phyloP scores from a whole-genome alignment of 495 filamentous ascomycete species.

The Aspergillus wentii region DNA sequence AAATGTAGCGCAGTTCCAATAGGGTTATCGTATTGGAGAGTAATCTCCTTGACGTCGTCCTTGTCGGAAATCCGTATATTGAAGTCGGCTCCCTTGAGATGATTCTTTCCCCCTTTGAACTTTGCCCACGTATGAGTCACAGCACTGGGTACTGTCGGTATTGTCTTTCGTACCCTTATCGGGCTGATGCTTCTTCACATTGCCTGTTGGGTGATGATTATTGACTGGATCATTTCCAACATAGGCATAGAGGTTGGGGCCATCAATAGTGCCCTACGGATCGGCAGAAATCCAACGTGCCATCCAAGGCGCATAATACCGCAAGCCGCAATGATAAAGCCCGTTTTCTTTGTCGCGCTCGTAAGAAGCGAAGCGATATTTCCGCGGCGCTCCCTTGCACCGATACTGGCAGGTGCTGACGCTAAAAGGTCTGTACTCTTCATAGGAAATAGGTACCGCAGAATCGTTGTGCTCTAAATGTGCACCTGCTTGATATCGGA shows the following conservation, averaged over 20 bases:
- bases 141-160: no score
- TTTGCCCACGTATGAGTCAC: no score
- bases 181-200: no score
- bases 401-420: conserved; percentile 14
- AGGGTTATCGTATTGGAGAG: no score
- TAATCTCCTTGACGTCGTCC: no score
- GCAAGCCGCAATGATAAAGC: conserved; percentile 19
- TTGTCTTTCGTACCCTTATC: no score
- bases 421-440: conserved; percentile 34
- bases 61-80: no score
- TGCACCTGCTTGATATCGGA: conserved; percentile 4
- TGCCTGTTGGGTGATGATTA: not conserved
- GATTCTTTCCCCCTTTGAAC: no score
- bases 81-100: no score
- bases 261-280: conserved; percentile 21
- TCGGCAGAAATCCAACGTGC: conserved; percentile 28
- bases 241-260: conserved; percentile 19
- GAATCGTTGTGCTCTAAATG: conserved; percentile 21
- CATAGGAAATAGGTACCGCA: conserved; percentile 22
- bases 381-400: conserved; percentile 7
- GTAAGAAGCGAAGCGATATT: conserved; percentile 23
- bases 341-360: conserved; percentile 29
- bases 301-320: conserved; percentile 27
- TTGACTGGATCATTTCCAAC: conserved; percentile 3
- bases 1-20: no score